Evolutionary conservation across 495 filamentous ascomycete species (phyloP).

Genomic region (Penicillium daleae): DNA sequence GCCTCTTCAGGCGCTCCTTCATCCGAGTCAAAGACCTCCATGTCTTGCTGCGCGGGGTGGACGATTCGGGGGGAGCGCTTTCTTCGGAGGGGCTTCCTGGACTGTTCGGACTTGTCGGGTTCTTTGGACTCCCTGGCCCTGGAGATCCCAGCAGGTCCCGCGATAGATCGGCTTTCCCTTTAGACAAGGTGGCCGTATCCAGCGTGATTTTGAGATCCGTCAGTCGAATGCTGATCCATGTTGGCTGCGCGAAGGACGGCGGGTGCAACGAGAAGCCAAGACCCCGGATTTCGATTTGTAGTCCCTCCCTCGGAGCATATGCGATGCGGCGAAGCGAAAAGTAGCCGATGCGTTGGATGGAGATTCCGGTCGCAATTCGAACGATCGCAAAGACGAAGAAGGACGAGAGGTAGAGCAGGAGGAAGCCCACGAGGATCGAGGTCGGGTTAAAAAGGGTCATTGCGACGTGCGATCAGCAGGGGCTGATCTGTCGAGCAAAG

Average conservation of each 20-base stretch:
- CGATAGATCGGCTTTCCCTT: slow-evolving; percentile 42
- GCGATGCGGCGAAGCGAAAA: slow-evolving; percentile 87
- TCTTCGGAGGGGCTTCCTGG: slow-evolving; percentile 28
- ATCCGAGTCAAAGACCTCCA: slow-evolving; percentile 76
- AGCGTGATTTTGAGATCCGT: slow-evolving; percentile 83
- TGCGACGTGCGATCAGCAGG: slow-evolving; percentile 45
- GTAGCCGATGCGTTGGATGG: slow-evolving; percentile 93
- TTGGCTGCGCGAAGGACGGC: slow-evolving; percentile 94
- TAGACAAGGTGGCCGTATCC: slow-evolving; percentile 64
- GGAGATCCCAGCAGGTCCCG: slow-evolving; percentile 28
- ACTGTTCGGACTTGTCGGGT: slow-evolving; percentile 3
- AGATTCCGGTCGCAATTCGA: slow-evolving; percentile 89
- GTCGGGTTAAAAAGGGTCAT: slow-evolving; percentile 70
- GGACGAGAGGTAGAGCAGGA: slow-evolving; percentile 85
- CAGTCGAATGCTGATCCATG: slow-evolving; percentile 91
- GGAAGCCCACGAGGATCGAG: slow-evolving; percentile 79
- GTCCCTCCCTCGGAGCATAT: slow-evolving; percentile 82
- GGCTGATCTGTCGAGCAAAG: slow-evolving; percentile 41
- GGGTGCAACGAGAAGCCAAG: slow-evolving; percentile 86
- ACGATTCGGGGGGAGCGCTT: slow-evolving; percentile 24
- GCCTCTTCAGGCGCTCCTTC: slow-evolving; percentile 81
- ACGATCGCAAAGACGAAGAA: slow-evolving; percentile 94
- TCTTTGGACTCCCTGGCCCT: slow-evolving; percentile 25
- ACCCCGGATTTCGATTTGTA: slow-evolving; percentile 87
- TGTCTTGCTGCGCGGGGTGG: slow-evolving; percentile 62